These are phyloP conservation scores for Cladophialophora carrionii DNA, from an alignment of 2,329 filamentous ascomycete species.

Conservation along the genomic window DNA sequence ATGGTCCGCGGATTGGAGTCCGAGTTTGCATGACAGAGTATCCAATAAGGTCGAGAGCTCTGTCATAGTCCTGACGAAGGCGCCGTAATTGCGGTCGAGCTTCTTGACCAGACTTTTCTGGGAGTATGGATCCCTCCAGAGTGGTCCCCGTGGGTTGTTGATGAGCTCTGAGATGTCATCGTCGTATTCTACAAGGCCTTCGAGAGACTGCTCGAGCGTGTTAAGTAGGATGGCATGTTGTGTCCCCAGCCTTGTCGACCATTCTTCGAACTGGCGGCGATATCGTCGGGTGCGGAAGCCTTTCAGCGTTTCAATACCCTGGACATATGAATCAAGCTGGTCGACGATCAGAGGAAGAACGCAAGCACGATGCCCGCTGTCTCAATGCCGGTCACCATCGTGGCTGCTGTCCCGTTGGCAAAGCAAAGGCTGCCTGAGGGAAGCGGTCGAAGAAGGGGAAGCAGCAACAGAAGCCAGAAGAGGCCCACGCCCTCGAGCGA, in stretches of 20 bases:
- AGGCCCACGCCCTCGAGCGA: background rate
- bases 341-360: conserved; percentile 39
- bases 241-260: conserved; percentile 27
- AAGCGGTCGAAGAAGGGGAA: background rate
- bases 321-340: conserved; percentile 26
- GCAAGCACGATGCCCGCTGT: conserved; percentile 36
- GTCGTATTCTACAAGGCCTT: conserved; percentile 30
- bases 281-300: conserved; percentile 16
- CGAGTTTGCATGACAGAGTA: conserved; percentile 6
- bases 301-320: conserved; percentile 10
- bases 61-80: conserved; percentile 32
- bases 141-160: conserved; percentile 22
- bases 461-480: background rate
- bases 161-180: conserved; percentile 32
- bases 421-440: background rate
- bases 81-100: conserved; percentile 27
- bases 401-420: background rate
- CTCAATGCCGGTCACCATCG: conserved; percentile 29
- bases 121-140: conserved; percentile 30
- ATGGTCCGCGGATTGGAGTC: background rate
- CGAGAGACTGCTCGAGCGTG: conserved; percentile 32
- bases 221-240: conserved; percentile 32
- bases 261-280: conserved; percentile 28
- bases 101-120: conserved; percentile 22
- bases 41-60: conserved; percentile 20